Conservation (phyloP, 2,329 filamentous ascomycete species). For the Fusarium marasasianum region DNA sequence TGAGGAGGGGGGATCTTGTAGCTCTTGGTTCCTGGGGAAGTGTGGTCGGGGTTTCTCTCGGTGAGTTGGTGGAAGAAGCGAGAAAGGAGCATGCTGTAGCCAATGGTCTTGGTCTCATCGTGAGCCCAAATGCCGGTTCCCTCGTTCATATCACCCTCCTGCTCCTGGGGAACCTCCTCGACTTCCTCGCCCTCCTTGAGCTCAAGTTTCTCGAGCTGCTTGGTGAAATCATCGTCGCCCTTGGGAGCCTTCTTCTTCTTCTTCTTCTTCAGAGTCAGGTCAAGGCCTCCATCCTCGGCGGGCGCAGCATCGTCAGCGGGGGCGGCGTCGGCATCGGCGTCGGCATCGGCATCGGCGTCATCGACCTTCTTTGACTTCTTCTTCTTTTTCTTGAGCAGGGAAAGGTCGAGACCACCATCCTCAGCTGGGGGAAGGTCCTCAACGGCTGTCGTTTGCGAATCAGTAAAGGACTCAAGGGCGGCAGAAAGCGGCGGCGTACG, state of each 20-base stretch:
- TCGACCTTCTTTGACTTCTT: slow-evolving; percentile 57
- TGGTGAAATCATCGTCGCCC: slow-evolving; percentile 72
- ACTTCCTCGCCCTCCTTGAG: slow-evolving; percentile 72
- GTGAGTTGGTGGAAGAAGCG: slow-evolving; percentile 96
- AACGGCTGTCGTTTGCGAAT: slow-evolving; percentile 54
- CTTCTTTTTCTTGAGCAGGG: slow-evolving; percentile 88
- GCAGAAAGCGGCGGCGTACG: slow-evolving; percentile 70
- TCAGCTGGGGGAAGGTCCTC: slow-evolving; percentile 57
- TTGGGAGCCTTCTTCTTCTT: slow-evolving; percentile 65
- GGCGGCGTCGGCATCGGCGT: slow-evolving; percentile 59
- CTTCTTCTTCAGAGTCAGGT: slow-evolving; percentile 82
- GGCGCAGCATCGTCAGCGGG: slow-evolving; percentile 46
- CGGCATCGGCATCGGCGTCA: slow-evolving; percentile 43
- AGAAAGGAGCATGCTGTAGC: slow-evolving; percentile 84
- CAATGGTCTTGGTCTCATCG: slow-evolving; percentile 79
- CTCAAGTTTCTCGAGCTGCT: slow-evolving; percentile 69
- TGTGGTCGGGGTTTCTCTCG: slow-evolving; percentile 96
- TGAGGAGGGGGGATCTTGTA: slow-evolving; percentile 99
- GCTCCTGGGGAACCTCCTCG: slow-evolving; percentile 59
- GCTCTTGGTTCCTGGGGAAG: slow-evolving; percentile 86
- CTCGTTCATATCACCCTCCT: slow-evolving; percentile 81
- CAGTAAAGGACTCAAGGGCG: slow-evolving; percentile 66
- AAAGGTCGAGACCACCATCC: slow-evolving; percentile 64
- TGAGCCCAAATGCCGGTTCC: slow-evolving; percentile 93
- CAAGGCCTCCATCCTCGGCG: slow-evolving; percentile 60